These are phyloP conservation scores for Agaricus subrufescens DNA, from an alignment of 768 basidiomycete species.

Conservation along the genomic window DNA sequence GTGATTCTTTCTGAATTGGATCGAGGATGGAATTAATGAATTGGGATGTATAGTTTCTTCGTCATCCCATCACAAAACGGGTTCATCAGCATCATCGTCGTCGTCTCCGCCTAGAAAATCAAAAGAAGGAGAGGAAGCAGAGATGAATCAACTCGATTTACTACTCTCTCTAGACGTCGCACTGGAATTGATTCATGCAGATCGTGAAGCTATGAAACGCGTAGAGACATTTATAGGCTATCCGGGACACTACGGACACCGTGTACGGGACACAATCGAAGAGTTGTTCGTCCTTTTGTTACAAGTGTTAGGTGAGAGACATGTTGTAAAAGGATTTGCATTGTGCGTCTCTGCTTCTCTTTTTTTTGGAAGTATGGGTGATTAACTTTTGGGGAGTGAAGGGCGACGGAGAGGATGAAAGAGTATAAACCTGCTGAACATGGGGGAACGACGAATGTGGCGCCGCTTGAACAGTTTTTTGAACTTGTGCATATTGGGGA, in stretches of 20 bases:
- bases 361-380: constrained; percentile 12
- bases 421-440: constrained; percentile 89
- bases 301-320: constrained; percentile 69
- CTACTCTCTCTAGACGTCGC: constrained; percentile 89
- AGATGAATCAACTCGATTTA: constrained; percentile 60
- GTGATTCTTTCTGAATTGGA: no score
- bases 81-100: no score
- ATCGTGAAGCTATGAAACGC: constrained; percentile 87
- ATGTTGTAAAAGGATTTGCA: constrained; percentile 77
- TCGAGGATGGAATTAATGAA: no score
- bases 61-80: no score
- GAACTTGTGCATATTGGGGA: constrained; percentile 97
- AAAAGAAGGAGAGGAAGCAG: constrained; percentile 11
- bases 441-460: constrained; percentile 75
- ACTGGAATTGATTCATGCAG: constrained; percentile 88
- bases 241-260: constrained; percentile 81
- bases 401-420: constrained; percentile 87
- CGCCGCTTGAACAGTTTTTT: constrained; percentile 94
- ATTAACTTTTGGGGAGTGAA: constrained; percentile 22
- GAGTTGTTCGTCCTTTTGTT: constrained; percentile 88
- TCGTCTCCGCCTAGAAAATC: no score
- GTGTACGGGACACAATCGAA: constrained; percentile 90
- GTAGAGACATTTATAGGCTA: constrained; percentile 88
- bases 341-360: constrained; percentile 40
- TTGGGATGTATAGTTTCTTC: no score